phyloP scores from a whole-genome alignment of 2,329 filamentous ascomycete genomes.

The Phialocephala sp. region DNA sequence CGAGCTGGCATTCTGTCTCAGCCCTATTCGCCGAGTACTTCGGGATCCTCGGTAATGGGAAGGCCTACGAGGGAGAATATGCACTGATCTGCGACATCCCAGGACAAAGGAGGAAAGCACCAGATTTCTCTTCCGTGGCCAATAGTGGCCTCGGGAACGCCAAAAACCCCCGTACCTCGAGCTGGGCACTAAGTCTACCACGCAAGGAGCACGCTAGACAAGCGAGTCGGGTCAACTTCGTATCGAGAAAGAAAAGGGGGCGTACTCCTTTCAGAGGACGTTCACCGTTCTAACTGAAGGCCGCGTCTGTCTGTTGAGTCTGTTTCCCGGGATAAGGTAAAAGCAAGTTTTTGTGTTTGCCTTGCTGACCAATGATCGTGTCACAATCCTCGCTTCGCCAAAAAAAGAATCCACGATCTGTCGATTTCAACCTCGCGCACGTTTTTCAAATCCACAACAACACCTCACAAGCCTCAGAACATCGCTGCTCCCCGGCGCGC shows the following conservation, averaged over 20 bases:
- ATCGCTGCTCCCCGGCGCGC: too few relatives aligned
- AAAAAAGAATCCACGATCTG: not conserved
- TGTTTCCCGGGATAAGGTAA: not conserved
- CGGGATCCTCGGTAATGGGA: not conserved
- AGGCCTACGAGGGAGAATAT: not conserved
- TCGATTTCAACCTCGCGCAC: not conserved
- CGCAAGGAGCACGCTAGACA: not conserved
- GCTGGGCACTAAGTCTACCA: not conserved
- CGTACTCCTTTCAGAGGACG: not conserved
- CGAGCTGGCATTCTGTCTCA: not conserved
- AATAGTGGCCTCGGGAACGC: not conserved
- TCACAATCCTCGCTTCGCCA: not conserved
- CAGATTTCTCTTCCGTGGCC: not conserved
- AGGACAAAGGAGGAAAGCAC: not conserved
- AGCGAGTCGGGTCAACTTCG: not conserved
- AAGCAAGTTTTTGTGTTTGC: not conserved
- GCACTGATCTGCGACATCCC: not conserved
- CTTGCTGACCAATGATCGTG: not conserved
- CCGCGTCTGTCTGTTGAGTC: not conserved
- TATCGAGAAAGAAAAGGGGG: not conserved
- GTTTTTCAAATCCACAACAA: not conserved
- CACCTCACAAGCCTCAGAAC: too few relatives aligned
- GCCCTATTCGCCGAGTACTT: not conserved
- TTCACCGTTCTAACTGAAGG: not conserved
- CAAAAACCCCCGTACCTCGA: not conserved